These are phyloP conservation scores for Hypoxylon sp. DNA, from an alignment of 2,329 filamentous ascomycete species.

Conservation along the genomic window DNA sequence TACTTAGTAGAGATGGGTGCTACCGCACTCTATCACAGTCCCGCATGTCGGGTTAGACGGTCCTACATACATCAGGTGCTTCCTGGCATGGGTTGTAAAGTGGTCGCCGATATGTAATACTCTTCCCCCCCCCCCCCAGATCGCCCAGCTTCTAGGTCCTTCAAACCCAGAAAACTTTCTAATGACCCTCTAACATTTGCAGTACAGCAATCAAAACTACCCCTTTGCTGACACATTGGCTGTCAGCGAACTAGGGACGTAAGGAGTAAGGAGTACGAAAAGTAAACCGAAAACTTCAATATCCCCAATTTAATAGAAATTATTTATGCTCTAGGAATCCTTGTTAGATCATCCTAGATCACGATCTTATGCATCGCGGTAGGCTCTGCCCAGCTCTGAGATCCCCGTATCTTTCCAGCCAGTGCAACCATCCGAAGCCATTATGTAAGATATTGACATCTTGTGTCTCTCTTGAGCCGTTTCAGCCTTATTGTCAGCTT, in stretches of 20 bases:
- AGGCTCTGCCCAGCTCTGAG: conserved; percentile 19
- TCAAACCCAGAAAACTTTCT: background rate
- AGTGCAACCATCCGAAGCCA: conserved; percentile 19
- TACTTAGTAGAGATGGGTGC: conserved; percentile 32
- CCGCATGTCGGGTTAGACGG: conserved; percentile 27
- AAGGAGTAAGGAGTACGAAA: conserved; percentile 1
- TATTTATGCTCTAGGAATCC: conserved; percentile 5
- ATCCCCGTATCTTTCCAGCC: conserved; percentile 4
- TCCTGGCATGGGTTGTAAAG: conserved; percentile 4
- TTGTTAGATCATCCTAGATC: conserved; percentile 29
- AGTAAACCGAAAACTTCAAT: background rate
- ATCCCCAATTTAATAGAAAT: conserved; percentile 9
- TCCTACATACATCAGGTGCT: conserved; percentile 8
- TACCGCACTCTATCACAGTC: conserved; percentile 28
- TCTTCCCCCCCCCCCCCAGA: background rate
- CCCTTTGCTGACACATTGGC: conserved; percentile 8
- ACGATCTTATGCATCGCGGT: conserved; percentile 35
- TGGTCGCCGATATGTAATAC: conserved; percentile 18
- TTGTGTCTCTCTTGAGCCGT: conserved; percentile 6
- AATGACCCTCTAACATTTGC: background rate
- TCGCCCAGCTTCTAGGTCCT: background rate
- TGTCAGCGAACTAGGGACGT: conserved; percentile 2
- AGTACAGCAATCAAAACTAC: background rate
- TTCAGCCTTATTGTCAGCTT: conserved; percentile 18
- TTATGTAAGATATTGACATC: conserved; percentile 25